These are phyloP conservation scores for Ilyonectria sp. DNA, from an alignment of 2,329 filamentous ascomycete genomes.

Conservation along the genomic window DNA sequence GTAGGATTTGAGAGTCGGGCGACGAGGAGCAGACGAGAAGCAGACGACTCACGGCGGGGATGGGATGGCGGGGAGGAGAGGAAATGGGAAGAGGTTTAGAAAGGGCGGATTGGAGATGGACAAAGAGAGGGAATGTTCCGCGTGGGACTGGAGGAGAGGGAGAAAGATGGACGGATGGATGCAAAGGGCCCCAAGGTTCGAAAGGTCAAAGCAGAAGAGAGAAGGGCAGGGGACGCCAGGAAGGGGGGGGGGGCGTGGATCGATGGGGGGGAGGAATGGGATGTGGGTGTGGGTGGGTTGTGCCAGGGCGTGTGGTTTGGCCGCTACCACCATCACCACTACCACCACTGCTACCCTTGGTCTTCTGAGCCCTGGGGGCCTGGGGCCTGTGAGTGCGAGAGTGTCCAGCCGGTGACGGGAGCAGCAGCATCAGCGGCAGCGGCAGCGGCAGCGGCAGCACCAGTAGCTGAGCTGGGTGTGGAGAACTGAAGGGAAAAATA, in stretches of 20 bases:
- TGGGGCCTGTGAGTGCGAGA: constrained; percentile 15
- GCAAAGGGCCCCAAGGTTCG: constrained; percentile 27
- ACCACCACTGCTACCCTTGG: constrained; percentile 17
- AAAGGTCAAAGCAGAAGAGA: constrained; percentile 32
- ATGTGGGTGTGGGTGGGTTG: constrained; percentile 20
- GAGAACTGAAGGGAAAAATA: background rate
- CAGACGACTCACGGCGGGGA: constrained; percentile 22
- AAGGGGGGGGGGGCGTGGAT: constrained; percentile 19
- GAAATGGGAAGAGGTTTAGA: constrained; percentile 20
- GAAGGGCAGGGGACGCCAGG: constrained; percentile 9
- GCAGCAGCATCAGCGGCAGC: background rate
- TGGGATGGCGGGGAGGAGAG: constrained; percentile 20
- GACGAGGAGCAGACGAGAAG: constrained; percentile 34
- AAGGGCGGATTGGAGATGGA: constrained; percentile 28
- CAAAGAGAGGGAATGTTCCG: constrained; percentile 32
- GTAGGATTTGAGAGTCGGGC: constrained; percentile 34
- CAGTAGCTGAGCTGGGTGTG: background rate
- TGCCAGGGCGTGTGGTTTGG: constrained; percentile 10
- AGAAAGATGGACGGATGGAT: constrained; percentile 27
- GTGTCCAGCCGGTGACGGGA: background rate
- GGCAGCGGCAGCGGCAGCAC: background rate
- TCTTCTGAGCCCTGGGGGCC: constrained; percentile 8
- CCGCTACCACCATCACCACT: constrained; percentile 5
- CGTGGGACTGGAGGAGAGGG: constrained; percentile 24
- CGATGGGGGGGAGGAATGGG: constrained; percentile 24